phyloP scores from a whole-genome alignment of 805 yeast species.

The Metschnikowia kofuensis region DNA sequence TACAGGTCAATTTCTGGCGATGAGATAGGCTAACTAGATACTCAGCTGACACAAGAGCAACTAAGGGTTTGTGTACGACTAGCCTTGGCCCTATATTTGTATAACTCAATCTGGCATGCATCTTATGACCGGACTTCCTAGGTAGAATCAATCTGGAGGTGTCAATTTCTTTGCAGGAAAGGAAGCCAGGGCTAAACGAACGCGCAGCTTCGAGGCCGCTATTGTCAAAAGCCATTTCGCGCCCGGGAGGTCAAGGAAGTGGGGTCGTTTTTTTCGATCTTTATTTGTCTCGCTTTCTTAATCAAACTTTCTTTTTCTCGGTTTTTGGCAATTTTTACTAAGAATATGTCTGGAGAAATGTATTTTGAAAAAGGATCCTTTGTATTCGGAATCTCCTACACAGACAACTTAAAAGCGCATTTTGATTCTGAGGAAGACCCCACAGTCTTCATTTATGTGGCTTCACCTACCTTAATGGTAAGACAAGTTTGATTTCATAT shows the following conservation, averaged over 20 bases:
- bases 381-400: constrained; percentile 5
- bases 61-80: constrained; percentile 5
- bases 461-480: constrained; percentile 7
- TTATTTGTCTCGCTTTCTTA: too few species aligned
- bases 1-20: constrained; percentile 4
- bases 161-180: too few species aligned
- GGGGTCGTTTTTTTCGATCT: too few species aligned
- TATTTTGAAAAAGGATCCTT: constrained; percentile 1
- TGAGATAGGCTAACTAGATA: constrained; percentile 10
- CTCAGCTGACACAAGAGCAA: constrained; percentile 7
- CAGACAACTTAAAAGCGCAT: neutral
- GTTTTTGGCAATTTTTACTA: too few species aligned
- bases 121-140: neutral
- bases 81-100: constrained; percentile 13
- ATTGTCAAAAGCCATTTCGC: neutral
- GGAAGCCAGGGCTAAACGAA: neutral
- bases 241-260: too few species aligned
- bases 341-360: constrained; percentile 2
- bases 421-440: neutral
- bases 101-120: constrained; percentile 5
- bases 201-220: neutral
- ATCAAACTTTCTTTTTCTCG: neutral
- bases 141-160: too few species aligned
- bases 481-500: neutral
- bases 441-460: constrained; percentile 2